These are phyloP conservation scores for Diaporthe helianthi DNA, from an alignment of 2,329 filamentous ascomycete species.

Conservation along the genomic window DNA sequence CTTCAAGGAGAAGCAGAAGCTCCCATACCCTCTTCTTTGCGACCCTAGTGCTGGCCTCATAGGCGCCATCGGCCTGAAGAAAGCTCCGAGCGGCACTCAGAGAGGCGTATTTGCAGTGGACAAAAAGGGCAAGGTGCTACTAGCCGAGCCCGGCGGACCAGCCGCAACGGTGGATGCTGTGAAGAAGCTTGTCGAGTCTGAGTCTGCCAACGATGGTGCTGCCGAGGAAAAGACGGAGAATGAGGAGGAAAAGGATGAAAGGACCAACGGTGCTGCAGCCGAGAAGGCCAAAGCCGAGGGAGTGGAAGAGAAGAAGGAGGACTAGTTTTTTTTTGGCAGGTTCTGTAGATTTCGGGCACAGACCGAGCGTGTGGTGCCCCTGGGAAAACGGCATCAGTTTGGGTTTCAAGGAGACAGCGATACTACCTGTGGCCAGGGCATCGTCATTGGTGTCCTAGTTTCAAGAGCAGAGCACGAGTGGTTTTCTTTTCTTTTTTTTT, in stretches of 20 bases:
- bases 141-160: slow-evolving; percentile 77
- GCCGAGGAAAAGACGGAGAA: slow-evolving; percentile 36
- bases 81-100: slow-evolving; percentile 78
- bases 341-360: neutral
- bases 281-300: slow-evolving; percentile 16
- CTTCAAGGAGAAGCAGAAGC: slow-evolving; percentile 89
- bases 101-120: slow-evolving; percentile 89
- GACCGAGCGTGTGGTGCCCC: neutral
- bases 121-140: slow-evolving; percentile 77
- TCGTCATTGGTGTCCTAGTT: neutral
- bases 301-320: slow-evolving; percentile 3
- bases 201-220: slow-evolving; percentile 41
- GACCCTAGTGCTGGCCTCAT: slow-evolving; percentile 80
- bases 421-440: neutral
- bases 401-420: neutral
- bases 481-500: too few relatives aligned
- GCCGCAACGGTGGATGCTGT: slow-evolving; percentile 79
- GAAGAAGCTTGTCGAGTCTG: slow-evolving; percentile 69
- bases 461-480: neutral
- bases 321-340: slow-evolving; percentile 46
- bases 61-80: slow-evolving; percentile 86
- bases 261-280: slow-evolving; percentile 7
- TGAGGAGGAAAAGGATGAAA: slow-evolving; percentile 39
- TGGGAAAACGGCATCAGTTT: neutral
- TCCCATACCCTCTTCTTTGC: slow-evolving; percentile 88